Base-by-base conservation (phyloP, 2,329 filamentous ascomycete genomes). In the Hymenotorrendiella dingleyae region DNA sequence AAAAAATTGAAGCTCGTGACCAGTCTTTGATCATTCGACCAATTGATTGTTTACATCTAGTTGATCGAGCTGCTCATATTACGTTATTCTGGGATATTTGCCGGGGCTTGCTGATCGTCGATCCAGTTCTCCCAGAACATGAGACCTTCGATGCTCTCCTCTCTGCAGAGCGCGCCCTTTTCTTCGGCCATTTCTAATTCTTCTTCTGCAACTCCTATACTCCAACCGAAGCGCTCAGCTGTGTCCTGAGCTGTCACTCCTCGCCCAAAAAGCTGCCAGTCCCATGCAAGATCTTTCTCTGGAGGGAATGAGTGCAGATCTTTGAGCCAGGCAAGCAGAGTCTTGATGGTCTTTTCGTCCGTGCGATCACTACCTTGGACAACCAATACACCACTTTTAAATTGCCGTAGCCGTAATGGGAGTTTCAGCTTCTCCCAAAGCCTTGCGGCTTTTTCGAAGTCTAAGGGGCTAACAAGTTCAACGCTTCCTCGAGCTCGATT, bases 121-220 rank as follows among this genome's bases (percentile, higher is more conserved):
- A 61, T 56, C 56, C 55, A 61, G 23, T 98, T 98, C 65, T 86
- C 81, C 93, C 93, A 98, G 64, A 94, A 98, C 57, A 84, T 84
- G 35, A 94, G 70, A 0, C 93, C 93, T 62, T 96, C 90, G 11
- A 97, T 78, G 4, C 88, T 84, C 57, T 94, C 90, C 62, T 98
- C 93, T 36, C 93, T 82, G 62, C 91, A 97, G 16, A 98, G 63
- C 3, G 81, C 79, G 0, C 93, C 93, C 43, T 77, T 80, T 62
- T 97, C 91, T 64, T 98, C 93, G 0, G 90, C 90, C 91, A 98
- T 96, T 61, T 96, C 86, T 10, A 98, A 72, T 66, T 98, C 93
- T 62, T 97, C 93, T 46, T 84, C 86, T 1, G 93, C 93, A 17
- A 98, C 91, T 7, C 93, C 93, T 6, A 98, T 84, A 61, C 93